Evolutionary conservation across 2,329 filamentous ascomycete genomes (phyloP), one percentile per base, ranked within the genome.

Genomic region (Fusarium euwallaceae): DNA sequence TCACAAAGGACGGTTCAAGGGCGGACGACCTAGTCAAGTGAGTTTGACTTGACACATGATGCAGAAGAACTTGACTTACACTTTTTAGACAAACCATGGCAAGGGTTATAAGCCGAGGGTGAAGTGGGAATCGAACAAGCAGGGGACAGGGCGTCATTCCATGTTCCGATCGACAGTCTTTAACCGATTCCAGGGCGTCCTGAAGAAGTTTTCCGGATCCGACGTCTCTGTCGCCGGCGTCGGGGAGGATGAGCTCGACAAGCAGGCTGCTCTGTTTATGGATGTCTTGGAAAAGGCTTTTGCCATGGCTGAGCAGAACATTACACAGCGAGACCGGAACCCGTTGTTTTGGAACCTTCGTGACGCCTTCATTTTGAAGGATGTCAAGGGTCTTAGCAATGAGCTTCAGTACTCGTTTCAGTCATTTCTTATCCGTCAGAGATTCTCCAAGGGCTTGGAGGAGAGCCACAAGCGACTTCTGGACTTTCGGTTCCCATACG

Each of bases 401-500:
- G 90, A 93, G 76, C 73, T 98, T 41, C 88, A 88, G 69, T 93
- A 92, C 78, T 85, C 89, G 36, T 94, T 97, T 80, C 91, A 92
- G 76, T 90, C 88, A 41, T 91, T 92, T 73, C 84, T 93, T 22
- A 85, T 91, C 67, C 88, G 89, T 14, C 80, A 86, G 3, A 86
- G 85, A 29, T 91, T 93, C 79, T 89, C 91, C 2, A 83, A 85
- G 22, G 86, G 85, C 4, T 84, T 92, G 60, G 84, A 89, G 34
- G 83, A 87, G 53, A 88, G 88, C 34, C 93, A 95, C 77, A 85
- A 86, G 76, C 87, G 87, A 22, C 83, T 97, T 16, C 90, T 94
- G n/a, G 95, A 98, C 83, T 85, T 98, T 75, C 90, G 95, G n/a
- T 95, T 92, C 82, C 97, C 97, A 0, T 89, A 92, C 64, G 97